A percentile compares a stretch with the other conserved stretches of the same genome.
These are phyloP conservation scores for Xylaria sp. DNA, from an alignment of 2,329 filamentous ascomycete species.

Conservation along the genomic window DNA sequence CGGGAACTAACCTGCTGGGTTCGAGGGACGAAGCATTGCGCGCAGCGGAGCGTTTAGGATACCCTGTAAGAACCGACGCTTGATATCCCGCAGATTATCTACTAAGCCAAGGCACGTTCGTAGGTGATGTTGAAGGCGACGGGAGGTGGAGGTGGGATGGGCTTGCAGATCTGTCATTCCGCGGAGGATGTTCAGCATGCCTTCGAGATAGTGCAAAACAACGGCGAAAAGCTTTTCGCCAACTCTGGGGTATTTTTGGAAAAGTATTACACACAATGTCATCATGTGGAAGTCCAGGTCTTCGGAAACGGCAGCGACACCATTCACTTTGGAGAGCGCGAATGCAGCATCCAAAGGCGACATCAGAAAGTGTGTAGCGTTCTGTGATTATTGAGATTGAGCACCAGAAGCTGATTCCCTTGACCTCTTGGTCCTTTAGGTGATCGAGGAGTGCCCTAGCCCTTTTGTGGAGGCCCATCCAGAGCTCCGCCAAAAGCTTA, in stretches of 20 bases:
- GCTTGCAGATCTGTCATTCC: slow-evolving; percentile 68
- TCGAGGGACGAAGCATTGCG: slow-evolving; percentile 66
- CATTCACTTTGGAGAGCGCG: slow-evolving; percentile 71
- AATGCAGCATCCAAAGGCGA: slow-evolving; percentile 74
- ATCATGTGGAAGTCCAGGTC: slow-evolving; percentile 63
- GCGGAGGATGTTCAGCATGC: slow-evolving; percentile 55
- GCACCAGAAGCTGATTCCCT: not conserved
- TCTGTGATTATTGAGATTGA: not conserved
- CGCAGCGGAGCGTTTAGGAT: slow-evolving; percentile 51
- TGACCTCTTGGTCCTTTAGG: slow-evolving; percentile 51
- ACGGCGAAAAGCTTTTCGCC: slow-evolving; percentile 68
- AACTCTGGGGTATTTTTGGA: slow-evolving; percentile 73
- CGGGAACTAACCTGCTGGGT: slow-evolving; percentile 49
- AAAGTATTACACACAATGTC: slow-evolving; percentile 62
- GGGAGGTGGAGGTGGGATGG: slow-evolving; percentile 70
- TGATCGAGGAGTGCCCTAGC: slow-evolving; percentile 66
- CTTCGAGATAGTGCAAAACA: slow-evolving; percentile 65
- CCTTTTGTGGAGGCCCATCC: slow-evolving; percentile 47
- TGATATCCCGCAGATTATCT: not conserved
- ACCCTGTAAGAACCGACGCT: slow-evolving; percentile 52
- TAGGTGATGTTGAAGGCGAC: slow-evolving; percentile 65
- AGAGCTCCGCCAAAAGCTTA: slow-evolving; percentile 49
- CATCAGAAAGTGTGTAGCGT: slow-evolving; percentile 63
- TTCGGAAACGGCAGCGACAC: slow-evolving; percentile 72
- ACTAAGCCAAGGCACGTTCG: not conserved